These are phyloP conservation scores for Cyphellophora attinorum DNA, from an alignment of 2,329 filamentous ascomycete genomes.

Conservation along the genomic window DNA sequence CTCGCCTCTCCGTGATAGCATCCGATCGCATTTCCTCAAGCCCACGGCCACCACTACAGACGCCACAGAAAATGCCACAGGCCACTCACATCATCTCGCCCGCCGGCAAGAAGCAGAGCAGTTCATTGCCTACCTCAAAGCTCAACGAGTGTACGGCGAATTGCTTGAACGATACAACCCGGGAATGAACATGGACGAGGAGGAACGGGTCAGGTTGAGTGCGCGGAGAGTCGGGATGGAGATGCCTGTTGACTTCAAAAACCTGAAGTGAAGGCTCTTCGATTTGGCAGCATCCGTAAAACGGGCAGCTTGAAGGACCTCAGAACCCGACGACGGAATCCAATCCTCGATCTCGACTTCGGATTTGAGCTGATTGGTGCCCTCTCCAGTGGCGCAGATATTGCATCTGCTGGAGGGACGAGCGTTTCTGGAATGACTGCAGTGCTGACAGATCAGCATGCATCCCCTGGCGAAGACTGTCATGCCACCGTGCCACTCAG, in stretches of 20 bases:
- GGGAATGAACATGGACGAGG: slow-evolving; percentile 76
- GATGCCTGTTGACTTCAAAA: slow-evolving; percentile 56
- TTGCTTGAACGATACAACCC: slow-evolving; percentile 89
- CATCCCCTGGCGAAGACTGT: too few relatives aligned
- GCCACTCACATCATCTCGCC: slow-evolving; percentile 17
- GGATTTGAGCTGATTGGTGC: too few relatives aligned
- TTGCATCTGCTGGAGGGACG: too few relatives aligned
- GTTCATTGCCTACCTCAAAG: slow-evolving; percentile 66
- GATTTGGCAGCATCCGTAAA: too few relatives aligned
- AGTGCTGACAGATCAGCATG: too few relatives aligned
- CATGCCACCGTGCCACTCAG: too few relatives aligned
- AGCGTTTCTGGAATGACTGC: too few relatives aligned
- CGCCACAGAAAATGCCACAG: not conserved
- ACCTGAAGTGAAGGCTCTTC: too few relatives aligned
- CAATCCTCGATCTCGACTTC: too few relatives aligned
- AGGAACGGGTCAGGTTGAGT: slow-evolving; percentile 71
- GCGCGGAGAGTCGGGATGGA: slow-evolving; percentile 86
- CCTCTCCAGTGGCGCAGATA: too few relatives aligned
- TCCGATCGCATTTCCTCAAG: slow-evolving; percentile 53
- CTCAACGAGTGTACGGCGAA: slow-evolving; percentile 75
- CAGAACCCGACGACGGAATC: too few relatives aligned
- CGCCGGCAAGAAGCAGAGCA: slow-evolving; percentile 56
- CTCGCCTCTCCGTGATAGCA: slow-evolving; percentile 59
- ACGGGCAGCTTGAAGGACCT: too few relatives aligned
- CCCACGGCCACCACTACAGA: slow-evolving; percentile 21